A percentile compares a stretch with the other conserved stretches of the same genome.
These are phyloP conservation scores for Francoa sonchifolia DNA, from an alignment of 441 rosid species.

Conservation along the genomic window DNA sequence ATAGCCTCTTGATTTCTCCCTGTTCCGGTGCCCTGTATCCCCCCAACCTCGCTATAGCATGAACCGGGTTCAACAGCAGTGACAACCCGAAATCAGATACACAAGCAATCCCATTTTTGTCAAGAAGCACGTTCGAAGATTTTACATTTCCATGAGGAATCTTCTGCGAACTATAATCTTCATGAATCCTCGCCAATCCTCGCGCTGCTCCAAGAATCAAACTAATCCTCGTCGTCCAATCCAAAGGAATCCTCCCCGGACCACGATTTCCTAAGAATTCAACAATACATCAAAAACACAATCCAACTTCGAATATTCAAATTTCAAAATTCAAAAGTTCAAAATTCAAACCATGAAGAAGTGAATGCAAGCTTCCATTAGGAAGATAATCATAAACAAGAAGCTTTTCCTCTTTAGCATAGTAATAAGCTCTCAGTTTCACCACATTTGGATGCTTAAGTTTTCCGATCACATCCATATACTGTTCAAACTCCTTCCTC, in stretches of 20 bases:
- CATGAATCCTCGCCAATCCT: slow-evolving; percentile 74
- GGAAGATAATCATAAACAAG: slow-evolving; percentile 83
- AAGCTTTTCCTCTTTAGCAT: slow-evolving; percentile 89
- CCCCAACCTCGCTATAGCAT: slow-evolving; percentile 69
- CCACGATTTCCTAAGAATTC: slow-evolving; percentile 52
- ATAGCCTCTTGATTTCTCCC: slow-evolving; percentile 58
- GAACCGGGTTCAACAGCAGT: slow-evolving; percentile 65
- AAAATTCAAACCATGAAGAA: slow-evolving; percentile 61
- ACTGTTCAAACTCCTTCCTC: slow-evolving; percentile 80
- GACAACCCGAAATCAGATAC: slow-evolving; percentile 83
- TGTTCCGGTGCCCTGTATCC: slow-evolving; percentile 94
- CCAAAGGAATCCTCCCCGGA: slow-evolving; percentile 83
- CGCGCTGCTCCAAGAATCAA: slow-evolving; percentile 77
- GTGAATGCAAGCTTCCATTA: slow-evolving; percentile 69
- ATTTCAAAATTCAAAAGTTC: no score
- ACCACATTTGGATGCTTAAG: slow-evolving; percentile 64
- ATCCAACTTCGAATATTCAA: background rate
- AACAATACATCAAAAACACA: background rate
- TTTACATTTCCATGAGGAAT: slow-evolving; percentile 84
- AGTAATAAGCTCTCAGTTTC: slow-evolving; percentile 79
- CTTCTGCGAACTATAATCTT: slow-evolving; percentile 41
- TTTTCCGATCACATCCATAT: slow-evolving; percentile 83
- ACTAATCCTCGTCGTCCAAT: slow-evolving; percentile 93
- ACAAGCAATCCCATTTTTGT: slow-evolving; percentile 76
- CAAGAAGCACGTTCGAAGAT: slow-evolving; percentile 72